These are phyloP conservation scores for Blastobotrys niveus DNA, from an alignment of 1,139 yeast species.

Conservation along the genomic window DNA sequence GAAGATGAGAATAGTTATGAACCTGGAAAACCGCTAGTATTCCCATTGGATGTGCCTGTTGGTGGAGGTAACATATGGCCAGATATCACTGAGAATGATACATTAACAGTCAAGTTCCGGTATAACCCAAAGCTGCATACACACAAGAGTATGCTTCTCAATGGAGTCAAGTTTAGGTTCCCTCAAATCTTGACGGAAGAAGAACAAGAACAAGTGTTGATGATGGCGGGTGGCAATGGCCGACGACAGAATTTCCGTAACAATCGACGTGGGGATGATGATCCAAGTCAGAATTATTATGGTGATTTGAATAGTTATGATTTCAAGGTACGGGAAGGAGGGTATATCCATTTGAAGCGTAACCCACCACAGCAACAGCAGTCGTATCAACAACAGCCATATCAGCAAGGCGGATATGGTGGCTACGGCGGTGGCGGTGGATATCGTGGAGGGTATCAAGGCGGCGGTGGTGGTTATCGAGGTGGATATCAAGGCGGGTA, in stretches of 20 bases:
- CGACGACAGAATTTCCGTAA: neutral
- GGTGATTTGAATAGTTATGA: conserved; percentile 19
- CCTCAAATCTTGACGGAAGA: conserved; percentile 54
- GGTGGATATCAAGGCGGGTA: conserved; percentile 19
- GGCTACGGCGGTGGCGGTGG: conserved; percentile 1
- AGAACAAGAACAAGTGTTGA: conserved; percentile 56
- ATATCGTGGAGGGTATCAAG: conserved; percentile 7
- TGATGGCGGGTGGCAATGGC: conserved; percentile 24
- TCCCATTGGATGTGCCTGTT: conserved; percentile 56
- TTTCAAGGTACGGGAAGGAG: conserved; percentile 22
- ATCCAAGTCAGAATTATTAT: conserved; percentile 22
- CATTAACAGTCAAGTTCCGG: conserved; percentile 52
- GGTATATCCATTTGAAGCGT: conserved; percentile 23
- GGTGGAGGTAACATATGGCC: conserved; percentile 19
- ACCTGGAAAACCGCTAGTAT: conserved; percentile 44
- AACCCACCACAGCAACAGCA: conserved; percentile 9
- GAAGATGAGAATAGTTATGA: conserved; percentile 43
- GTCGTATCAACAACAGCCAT: conserved; percentile 15
- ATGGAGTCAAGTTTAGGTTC: conserved; percentile 64
- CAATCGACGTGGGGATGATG: conserved; percentile 20
- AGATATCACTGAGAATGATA: conserved; percentile 51
- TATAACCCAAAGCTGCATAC: conserved; percentile 41
- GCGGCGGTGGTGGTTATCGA: conserved; percentile 20
- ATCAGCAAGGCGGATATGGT: conserved; percentile 15
- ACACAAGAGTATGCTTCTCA: conserved; percentile 73